Evolutionary conservation across 768 basidiomycete genomes (phyloP).

Genomic region (Lentinula sp.): DNA sequence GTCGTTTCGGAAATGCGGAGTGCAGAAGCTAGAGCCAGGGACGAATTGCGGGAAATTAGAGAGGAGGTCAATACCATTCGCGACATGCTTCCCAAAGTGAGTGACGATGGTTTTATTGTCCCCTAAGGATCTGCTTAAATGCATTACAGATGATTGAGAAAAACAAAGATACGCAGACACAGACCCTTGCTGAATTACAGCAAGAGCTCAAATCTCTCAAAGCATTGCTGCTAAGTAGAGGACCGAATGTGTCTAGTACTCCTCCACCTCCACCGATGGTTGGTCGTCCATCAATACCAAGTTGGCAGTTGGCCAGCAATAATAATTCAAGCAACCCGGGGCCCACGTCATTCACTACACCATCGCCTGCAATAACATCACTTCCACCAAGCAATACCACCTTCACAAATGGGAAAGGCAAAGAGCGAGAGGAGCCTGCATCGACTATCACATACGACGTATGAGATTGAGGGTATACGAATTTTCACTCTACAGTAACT

Average conservation of each 20-base stretch:
- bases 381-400: neutral
- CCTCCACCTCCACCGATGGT: conserved; percentile 47
- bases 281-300: conserved; percentile 72
- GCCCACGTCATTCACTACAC: conserved; percentile 11
- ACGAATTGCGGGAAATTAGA: conserved; percentile 88
- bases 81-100: conserved; percentile 91
- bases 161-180: conserved; percentile 79
- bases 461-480: too few species aligned
- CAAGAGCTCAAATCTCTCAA: conserved; percentile 94
- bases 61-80: conserved; percentile 87
- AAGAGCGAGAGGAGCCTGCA: conserved; percentile 34
- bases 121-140: neutral
- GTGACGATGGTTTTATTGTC: neutral
- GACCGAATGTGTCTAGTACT: conserved; percentile 42
- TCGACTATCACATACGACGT: neutral
- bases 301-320: conserved; percentile 76
- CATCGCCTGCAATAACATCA: conserved; percentile 13
- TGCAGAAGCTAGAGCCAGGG: conserved; percentile 70
- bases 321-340: neutral
- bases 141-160: conserved; percentile 83
- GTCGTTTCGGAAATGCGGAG: conserved; percentile 73
- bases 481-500: conserved; percentile 2
- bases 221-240: conserved; percentile 75
- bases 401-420: conserved; percentile 50
- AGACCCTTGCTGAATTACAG: conserved; percentile 82